Evolutionary conservation across 2,329 filamentous ascomycete species (phyloP).

Genomic region (Magnaporthales sp.): DNA sequence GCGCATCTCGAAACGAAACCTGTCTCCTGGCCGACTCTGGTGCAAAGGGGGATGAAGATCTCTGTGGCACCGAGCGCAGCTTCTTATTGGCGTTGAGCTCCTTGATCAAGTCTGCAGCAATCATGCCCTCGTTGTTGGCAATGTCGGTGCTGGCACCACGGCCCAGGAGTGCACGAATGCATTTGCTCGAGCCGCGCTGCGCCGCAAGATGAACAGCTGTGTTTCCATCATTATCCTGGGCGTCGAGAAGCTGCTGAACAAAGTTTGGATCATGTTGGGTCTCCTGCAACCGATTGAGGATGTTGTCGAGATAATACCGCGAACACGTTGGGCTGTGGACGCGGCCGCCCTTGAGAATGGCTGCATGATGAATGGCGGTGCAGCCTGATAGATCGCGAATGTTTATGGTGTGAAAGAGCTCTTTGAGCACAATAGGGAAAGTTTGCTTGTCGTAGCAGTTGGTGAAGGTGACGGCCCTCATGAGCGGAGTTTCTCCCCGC

Average conservation of each 20-base stretch:
- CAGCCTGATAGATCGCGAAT: slow-evolving; percentile 71
- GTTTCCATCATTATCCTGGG: slow-evolving; percentile 79
- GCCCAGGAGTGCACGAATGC: slow-evolving; percentile 69
- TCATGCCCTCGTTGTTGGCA: slow-evolving; percentile 70
- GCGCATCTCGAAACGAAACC: slow-evolving; percentile 42
- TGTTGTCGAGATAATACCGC: slow-evolving; percentile 85
- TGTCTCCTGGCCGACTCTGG: slow-evolving; percentile 47
- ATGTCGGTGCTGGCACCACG: slow-evolving; percentile 80
- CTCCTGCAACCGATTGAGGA: slow-evolving; percentile 80
- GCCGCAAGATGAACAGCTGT: slow-evolving; percentile 72
- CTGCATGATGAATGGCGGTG: slow-evolving; percentile 91
- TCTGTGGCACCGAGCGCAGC: slow-evolving; percentile 55
- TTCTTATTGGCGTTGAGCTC: slow-evolving; percentile 62
- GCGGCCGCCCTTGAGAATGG: slow-evolving; percentile 75
- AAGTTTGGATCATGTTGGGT: slow-evolving; percentile 60
- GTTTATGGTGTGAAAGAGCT: slow-evolving; percentile 75
- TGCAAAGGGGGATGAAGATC: slow-evolving; percentile 68
- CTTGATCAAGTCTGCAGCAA: slow-evolving; percentile 77
- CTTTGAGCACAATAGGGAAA: slow-evolving; percentile 75
- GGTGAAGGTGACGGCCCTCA: slow-evolving; percentile 90
- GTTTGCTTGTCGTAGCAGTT: slow-evolving; percentile 94
- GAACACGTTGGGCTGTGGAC: slow-evolving; percentile 79
- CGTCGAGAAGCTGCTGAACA: slow-evolving; percentile 71
- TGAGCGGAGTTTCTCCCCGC: slow-evolving; percentile 80
- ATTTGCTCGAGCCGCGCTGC: slow-evolving; percentile 80